Conservation (phyloP, 2,329 filamentous ascomycete species). For the Rutstroemia sp. region DNA sequence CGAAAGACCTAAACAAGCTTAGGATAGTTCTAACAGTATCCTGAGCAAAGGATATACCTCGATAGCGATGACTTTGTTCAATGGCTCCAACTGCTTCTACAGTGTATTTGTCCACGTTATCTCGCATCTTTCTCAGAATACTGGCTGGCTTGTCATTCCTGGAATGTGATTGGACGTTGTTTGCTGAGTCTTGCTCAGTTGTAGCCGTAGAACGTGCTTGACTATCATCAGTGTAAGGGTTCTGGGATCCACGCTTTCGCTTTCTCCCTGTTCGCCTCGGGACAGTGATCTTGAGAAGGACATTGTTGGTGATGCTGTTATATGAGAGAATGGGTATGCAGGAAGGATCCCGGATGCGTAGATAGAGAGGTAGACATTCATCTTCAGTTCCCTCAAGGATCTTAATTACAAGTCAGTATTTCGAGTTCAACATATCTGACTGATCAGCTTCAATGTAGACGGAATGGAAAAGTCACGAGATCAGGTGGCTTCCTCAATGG, state of each 20-base stretch:
- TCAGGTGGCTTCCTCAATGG: neutral
- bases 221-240: conserved; percentile 45
- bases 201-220: neutral
- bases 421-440: neutral
- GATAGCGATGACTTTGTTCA: conserved; percentile 77
- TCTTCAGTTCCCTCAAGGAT: conserved; percentile 37
- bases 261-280: conserved; percentile 82
- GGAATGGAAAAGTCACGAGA: neutral
- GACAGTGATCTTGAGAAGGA: conserved; percentile 79
- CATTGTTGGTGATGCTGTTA: conserved; percentile 68
- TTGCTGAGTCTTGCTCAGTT: neutral
- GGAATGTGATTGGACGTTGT: conserved; percentile 35
- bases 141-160: conserved; percentile 46
- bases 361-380: conserved; percentile 57
- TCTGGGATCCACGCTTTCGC: conserved; percentile 70
- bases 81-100: conserved; percentile 67
- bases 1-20: conserved; percentile 49
- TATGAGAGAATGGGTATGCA: conserved; percentile 73
- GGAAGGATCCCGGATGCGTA: conserved; percentile 73
- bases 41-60: conserved; percentile 40
- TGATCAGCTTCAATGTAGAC: neutral
- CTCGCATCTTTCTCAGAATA: conserved; percentile 57
- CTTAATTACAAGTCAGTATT: conserved; percentile 24
- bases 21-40: neutral
- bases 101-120: conserved; percentile 60